Evolutionary conservation across 202 grass and related monocot species (phyloP), one percentile per base, ranked within the genome.

Genomic region (Digitaria exilis): DNA sequence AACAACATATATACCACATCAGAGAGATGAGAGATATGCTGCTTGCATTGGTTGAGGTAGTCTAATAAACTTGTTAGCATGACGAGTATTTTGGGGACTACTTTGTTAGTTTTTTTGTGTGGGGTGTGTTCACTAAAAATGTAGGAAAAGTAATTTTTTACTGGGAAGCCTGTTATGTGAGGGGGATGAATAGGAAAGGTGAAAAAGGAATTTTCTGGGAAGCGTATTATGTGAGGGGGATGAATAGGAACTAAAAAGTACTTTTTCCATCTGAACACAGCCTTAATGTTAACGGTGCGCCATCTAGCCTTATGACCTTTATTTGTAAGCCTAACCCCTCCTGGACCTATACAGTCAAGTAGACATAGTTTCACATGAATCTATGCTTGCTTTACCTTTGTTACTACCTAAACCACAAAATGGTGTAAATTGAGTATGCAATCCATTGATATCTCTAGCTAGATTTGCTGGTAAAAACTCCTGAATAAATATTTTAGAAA

Each of bases 231-330:
- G n/a, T n/a, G n/a, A n/a, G n/a, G n/a, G n/a, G n/a, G n/a, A n/a
- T n/a, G n/a, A n/a, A n/a, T n/a, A n/a, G n/a, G n/a, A n/a, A n/a
- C n/a, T n/a, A n/a, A n/a, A n/a, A n/a, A n/a, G n/a, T n/a, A n/a
- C n/a, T n/a, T n/a, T n/a, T n/a, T n/a, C n/a, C n/a, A n/a, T n/a
- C n/a, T n/a, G n/a, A n/a, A n/a, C n/a, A n/a, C n/a, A n/a, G n/a
- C n/a, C n/a, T n/a, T n/a, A n/a, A n/a, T n/a, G n/a, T 73, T 84
- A 30, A 54, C 79, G 29, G 21, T 56, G 30, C 14, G 55, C 31
- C 21, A 39, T 39, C 37, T 39, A 39, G 56, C 21, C 48, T 82
- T 88, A 82, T 89, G 71, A 85, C 37, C 54, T 67, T 45, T n/a
- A n/a, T n/a, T n/a, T 54, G 49, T 3, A 63, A 58, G 77, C 26